Evolutionary conservation across 2,329 filamentous ascomycete genomes (phyloP).

Genomic region (Gremmenia infestans): DNA sequence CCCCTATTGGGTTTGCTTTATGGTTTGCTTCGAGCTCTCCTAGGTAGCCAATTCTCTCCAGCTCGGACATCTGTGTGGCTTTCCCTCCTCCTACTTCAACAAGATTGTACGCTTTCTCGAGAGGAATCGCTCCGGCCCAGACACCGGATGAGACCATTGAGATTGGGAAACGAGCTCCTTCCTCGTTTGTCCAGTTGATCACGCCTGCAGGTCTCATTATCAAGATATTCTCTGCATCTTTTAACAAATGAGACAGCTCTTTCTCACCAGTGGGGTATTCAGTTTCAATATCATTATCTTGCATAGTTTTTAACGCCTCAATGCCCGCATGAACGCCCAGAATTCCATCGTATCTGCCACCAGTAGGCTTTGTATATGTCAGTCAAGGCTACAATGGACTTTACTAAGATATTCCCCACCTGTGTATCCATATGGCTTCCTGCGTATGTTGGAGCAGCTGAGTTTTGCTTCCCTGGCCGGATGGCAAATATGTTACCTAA

Average conservation of each 20-base stretch:
- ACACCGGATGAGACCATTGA: slow-evolving; percentile 72
- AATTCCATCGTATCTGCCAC: slow-evolving; percentile 72
- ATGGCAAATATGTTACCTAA: slow-evolving; percentile 67
- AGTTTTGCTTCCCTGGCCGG: slow-evolving; percentile 53
- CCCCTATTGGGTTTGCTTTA: slow-evolving; percentile 59
- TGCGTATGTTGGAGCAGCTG: slow-evolving; percentile 58
- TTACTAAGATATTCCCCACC: slow-evolving; percentile 2
- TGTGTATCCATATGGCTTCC: slow-evolving; percentile 67
- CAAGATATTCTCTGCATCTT: background rate
- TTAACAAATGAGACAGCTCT: slow-evolving; percentile 23
- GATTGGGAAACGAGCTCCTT: slow-evolving; percentile 73
- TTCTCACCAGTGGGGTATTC: slow-evolving; percentile 50
- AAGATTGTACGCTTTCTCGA: slow-evolving; percentile 57
- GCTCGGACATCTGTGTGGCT: slow-evolving; percentile 61
- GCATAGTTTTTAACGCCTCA: slow-evolving; percentile 64
- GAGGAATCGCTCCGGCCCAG: slow-evolving; percentile 64
- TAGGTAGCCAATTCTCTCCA: slow-evolving; percentile 67
- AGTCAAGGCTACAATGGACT: slow-evolving; percentile 24
- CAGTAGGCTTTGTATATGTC: slow-evolving; percentile 43
- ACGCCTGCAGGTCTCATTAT: slow-evolving; percentile 39
- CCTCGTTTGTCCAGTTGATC: slow-evolving; percentile 76
- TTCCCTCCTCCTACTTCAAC: slow-evolving; percentile 56
- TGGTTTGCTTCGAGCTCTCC: slow-evolving; percentile 53
- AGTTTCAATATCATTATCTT: slow-evolving; percentile 63
- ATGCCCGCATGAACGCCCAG: slow-evolving; percentile 68